phyloP scores from a whole-genome alignment of 1,284 basidiomycete genomes.

The Sporisorium scitamineum region DNA sequence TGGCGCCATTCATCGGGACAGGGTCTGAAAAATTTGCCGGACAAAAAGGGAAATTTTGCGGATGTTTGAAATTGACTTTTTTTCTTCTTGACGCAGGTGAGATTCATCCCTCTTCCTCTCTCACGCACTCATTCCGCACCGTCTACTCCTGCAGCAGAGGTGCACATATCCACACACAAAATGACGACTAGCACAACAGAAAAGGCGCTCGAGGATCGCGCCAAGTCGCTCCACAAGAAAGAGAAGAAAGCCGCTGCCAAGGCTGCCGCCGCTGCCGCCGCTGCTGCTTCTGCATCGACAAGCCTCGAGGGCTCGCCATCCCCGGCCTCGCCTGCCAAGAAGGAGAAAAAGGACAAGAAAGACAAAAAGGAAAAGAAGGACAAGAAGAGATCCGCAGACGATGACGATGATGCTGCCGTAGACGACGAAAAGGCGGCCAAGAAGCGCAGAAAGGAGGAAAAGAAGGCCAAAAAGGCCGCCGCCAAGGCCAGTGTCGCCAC shows the following conservation, averaged over 20 bases:
- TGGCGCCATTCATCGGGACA: constrained; percentile 3
- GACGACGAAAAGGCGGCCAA: constrained; percentile 68
- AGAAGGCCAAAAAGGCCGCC: constrained; percentile 51
- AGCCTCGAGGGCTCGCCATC: constrained; percentile 31
- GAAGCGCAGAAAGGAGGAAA: constrained; percentile 66
- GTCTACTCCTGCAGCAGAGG: constrained; percentile 5
- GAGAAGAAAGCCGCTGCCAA: constrained; percentile 63
- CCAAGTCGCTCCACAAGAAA: constrained; percentile 61
- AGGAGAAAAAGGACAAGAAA: constrained; percentile 58
- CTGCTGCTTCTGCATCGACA: constrained; percentile 23
- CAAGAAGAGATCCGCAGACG: constrained; percentile 59
- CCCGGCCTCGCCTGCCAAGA: constrained; percentile 37
- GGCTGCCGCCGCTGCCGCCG: constrained; percentile 33
- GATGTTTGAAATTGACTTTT: constrained; percentile 8
- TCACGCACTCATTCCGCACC: constrained; percentile 1
- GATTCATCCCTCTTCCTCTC: constrained; percentile 8
- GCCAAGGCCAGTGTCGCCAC: constrained; percentile 42
- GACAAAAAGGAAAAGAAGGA: constrained; percentile 69
- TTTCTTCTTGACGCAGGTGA: constrained; percentile 6
- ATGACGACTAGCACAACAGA: constrained; percentile 38
- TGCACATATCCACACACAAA: constrained; percentile 5
- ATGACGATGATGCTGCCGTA: constrained; percentile 18
- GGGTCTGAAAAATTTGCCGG: constrained; percentile 37
- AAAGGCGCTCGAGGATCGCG: constrained; percentile 52
- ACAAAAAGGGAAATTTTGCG: constrained; percentile 11